Base-by-base conservation (phyloP, 257 asterid species). In the Nicotiana noctiflora region DNA sequence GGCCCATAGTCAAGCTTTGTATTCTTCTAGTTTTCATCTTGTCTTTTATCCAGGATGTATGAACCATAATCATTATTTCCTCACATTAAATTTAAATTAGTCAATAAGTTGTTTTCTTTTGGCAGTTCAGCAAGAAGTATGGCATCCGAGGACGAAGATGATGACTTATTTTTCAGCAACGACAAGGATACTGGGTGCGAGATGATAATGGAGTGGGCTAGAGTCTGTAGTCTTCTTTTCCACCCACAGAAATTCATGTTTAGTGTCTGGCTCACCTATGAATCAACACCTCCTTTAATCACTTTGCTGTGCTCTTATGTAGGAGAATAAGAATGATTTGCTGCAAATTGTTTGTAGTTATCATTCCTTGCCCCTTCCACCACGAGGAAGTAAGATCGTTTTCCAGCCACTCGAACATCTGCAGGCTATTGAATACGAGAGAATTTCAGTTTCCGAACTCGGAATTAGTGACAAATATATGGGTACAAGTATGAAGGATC, bases 371-470 rank as follows among this genome's bases (percentile, higher is more conserved):
- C 82, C 87, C 79, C 87, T 93, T 85, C 99, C 99, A 57, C 86
- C 75, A 70, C 91, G 94, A 81, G 99, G 99, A 85, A 79, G 85
- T 80, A 79, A 85, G 84, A 84, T 93, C 6, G 81, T 84, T 82
- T 93, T 91, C 85, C 95, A 88, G 83, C 99, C 99, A 32, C 89
- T 95, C 32, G 98, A 92, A 87, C 97, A 93, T 89, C 88, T 93
- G 37, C 97, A 90, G 84, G 87, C 94, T 79, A 87, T 89, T 83
- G 94, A 81, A 77, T 93, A 85, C 80, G 84, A 55, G 67, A 90
- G 99, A 57, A 92, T 84, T 77, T 87, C 97, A 59, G 79, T 87
- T 83, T 86, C 90, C 79, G 89, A 88, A 75, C 95, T 89, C 40
- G 92, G 89, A 83, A 46, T 91, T 61, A 80, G 86, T 59, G 91